Percentiles rank a stretch among this genome's conserved stretches.
Conservation (phyloP, 140 eudicot genomes). For the Erigeron philadelphicus region DNA sequence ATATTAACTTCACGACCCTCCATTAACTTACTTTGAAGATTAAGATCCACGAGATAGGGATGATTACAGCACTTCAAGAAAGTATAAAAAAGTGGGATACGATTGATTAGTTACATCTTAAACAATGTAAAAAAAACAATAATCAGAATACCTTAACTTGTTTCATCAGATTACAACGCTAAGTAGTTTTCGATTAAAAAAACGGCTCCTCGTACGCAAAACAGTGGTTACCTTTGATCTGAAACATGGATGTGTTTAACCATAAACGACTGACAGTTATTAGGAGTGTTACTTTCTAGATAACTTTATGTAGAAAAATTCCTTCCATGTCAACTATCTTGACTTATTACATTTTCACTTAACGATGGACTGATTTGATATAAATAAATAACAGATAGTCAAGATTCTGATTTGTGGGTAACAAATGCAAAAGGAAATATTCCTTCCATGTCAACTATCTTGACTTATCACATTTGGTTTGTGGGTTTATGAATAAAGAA, state of each 20-base stretch:
- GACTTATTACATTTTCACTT: no score
- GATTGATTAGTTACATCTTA: conserved; percentile 20
- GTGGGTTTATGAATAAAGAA: no score
- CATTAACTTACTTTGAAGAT: conserved; percentile 35
- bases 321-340: no score
- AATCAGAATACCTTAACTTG: not conserved
- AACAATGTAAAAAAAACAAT: not conserved
- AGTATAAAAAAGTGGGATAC: not conserved
- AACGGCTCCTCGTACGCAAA: not conserved
- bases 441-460: no score
- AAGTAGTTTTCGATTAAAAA: not conserved
- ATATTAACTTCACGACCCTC: conserved; percentile 32
- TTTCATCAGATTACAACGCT: not conserved
- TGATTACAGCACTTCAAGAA: conserved; percentile 71
- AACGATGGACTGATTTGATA: no score
- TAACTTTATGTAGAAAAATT: no score
- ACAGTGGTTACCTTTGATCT: not conserved
- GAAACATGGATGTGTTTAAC: not conserved
- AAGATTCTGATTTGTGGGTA: no score
- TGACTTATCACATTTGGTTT: no score
- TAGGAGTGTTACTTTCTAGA: no score
- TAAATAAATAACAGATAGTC: no score
- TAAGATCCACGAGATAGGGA: conserved; percentile 57
- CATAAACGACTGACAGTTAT: not conserved
- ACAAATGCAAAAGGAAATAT: no score